Evolutionary conservation across 108 stramenopile species (phyloP).

Genomic region (Stephanodiscus minutulus): DNA sequence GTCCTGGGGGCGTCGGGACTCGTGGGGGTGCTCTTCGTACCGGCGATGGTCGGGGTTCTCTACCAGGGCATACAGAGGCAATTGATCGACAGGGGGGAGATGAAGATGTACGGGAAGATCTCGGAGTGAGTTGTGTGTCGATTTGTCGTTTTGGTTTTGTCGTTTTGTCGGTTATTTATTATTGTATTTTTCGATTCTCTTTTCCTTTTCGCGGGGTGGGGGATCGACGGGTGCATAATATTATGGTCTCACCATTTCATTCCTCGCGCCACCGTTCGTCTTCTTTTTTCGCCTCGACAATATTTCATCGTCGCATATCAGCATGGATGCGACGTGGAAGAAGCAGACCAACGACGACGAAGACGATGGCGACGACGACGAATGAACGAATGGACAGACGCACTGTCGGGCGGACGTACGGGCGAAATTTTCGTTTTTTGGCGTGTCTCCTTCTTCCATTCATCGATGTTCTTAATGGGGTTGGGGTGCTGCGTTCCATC

Average conservation of each 20-base stretch:
- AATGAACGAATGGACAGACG: background rate
- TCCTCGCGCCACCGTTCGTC: background rate
- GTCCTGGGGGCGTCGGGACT: conserved; percentile 32
- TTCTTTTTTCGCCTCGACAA: background rate
- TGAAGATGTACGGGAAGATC: conserved; percentile 60
- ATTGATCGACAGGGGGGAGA: conserved; percentile 49
- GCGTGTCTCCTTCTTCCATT: no score
- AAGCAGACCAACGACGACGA: conserved; percentile 34
- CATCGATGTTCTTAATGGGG: no score
- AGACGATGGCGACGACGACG: conserved; percentile 13
- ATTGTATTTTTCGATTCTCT: background rate
- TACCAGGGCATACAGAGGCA: conserved; percentile 47
- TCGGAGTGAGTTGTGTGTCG: conserved; percentile 31
- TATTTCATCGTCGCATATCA: background rate
- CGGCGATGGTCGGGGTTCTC: conserved; percentile 31
- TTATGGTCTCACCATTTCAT: no score
- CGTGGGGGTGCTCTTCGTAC: conserved; percentile 32
- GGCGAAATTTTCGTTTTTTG: no score
- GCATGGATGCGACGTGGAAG: conserved; percentile 36
- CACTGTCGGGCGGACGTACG: no score
- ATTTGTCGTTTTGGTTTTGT: background rate
- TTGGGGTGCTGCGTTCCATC: no score
- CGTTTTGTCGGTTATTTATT: background rate
- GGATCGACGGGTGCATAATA: background rate
- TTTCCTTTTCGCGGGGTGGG: background rate